Base-by-base conservation (phyloP, 352 stramenopile species). In the Phytophthora multivora region DNA sequence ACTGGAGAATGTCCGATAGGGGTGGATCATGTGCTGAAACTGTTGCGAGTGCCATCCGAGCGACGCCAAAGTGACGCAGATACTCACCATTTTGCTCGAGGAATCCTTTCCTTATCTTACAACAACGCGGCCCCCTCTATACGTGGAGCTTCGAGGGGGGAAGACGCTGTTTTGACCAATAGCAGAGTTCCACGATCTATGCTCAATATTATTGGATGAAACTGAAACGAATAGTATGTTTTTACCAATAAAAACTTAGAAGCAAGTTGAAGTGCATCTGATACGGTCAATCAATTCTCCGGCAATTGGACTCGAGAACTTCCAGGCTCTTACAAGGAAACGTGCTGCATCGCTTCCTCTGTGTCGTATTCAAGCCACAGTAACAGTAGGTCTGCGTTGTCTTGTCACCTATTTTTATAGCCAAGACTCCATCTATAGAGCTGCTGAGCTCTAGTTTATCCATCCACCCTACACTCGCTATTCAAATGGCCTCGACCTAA, bases 91-190 rank as follows among this genome's bases (percentile, higher is more conserved):
- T 66, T 71, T 59, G 25, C 26, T 43, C 19, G n/a, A 62, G 39
- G 63, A 69, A 70, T 73, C 58, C 63, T 66, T 73, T 72, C 56
- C 42, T 62, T 73, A 59, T 69, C 61, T 63, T 60, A 43, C 36
- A 35, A 51, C 49, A 59, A 36, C 11, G 59, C 59, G 43, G 51
- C 63, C 51, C 51, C 51, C 63, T 66, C 60, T 60, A 46, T 70
- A 72, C 67, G 67, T 76, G 67, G 67, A 76, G 63, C 63, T 66
- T 63, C 18, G 26, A 64, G 41, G 42, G 47, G 19, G 35, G 2
- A 33, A 12, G 4, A 45, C 12, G 16, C 28, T 15, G 25, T 62
- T 59, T 75, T 39, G 35, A 16, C 57, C 62, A 75, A 72, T 73
- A 23, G 9, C 4, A 59, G 9, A 3, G 9, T 13, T 13, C 28